Percentiles rank a stretch among this genome's conserved stretches.
phyloP scores from a whole-genome alignment of 345 rosid species.

The Stellera chamaejasme region DNA sequence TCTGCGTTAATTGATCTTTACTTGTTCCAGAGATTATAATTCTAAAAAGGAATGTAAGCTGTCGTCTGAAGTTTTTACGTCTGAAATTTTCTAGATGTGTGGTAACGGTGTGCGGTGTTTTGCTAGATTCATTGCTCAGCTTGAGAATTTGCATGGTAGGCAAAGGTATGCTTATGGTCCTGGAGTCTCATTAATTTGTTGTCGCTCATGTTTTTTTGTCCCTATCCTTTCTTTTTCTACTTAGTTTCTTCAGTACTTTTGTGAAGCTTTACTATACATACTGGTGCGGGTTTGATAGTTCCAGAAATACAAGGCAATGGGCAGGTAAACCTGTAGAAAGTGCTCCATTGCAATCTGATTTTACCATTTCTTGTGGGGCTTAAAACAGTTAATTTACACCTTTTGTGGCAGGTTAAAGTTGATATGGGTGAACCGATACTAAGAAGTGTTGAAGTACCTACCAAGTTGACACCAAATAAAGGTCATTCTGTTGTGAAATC shows the following conservation, averaged over 20 bases:
- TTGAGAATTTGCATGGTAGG: slow-evolving; percentile 63
- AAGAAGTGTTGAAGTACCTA: slow-evolving; percentile 75
- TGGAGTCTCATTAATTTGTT: neutral
- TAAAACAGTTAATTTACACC: slow-evolving; percentile 3
- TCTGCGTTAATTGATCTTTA: neutral
- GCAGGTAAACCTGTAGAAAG: slow-evolving; percentile 27
- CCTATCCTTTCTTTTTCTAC: neutral
- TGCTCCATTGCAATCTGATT: neutral
- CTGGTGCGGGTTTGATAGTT: slow-evolving; percentile 92
- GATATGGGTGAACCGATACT: slow-evolving; percentile 94
- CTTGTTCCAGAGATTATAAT: neutral
- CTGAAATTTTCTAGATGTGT: slow-evolving; percentile 48
- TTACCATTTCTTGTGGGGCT: slow-evolving; percentile 1
- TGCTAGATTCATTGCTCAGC: slow-evolving; percentile 78
- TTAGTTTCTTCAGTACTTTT: neutral
- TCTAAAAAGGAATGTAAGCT: neutral
- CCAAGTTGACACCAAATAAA: slow-evolving; percentile 57
- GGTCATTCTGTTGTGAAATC: slow-evolving; percentile 52
- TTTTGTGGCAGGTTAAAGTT: slow-evolving; percentile 59
- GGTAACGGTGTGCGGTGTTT: slow-evolving; percentile 97
- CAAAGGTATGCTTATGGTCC: slow-evolving; percentile 32
- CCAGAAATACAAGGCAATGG: slow-evolving; percentile 87
- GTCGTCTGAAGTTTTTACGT: slow-evolving; percentile 5
- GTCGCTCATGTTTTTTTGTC: neutral
- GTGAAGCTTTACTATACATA: slow-evolving; percentile 69